phyloP scores from a whole-genome alignment of 2,329 filamentous ascomycete genomes.

The Botryotinia calthae region DNA sequence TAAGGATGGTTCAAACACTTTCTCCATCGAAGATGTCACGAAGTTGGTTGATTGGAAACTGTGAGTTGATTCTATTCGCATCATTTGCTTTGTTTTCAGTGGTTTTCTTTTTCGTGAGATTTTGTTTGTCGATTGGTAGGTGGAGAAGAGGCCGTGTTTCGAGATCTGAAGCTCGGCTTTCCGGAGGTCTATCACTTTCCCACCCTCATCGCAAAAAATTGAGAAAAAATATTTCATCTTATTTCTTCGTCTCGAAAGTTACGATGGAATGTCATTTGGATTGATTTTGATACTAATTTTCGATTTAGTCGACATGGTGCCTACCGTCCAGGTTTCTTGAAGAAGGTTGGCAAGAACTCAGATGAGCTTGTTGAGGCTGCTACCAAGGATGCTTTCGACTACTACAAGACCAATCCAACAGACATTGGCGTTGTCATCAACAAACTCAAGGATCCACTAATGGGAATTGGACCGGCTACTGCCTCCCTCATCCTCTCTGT shows the following conservation, averaged over 20 bases:
- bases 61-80: constrained; percentile 44
- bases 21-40: constrained; percentile 55
- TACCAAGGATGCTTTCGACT: constrained; percentile 52
- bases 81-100: constrained; percentile 21
- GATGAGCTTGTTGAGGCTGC: constrained; percentile 45
- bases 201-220: constrained; percentile 2
- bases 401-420: constrained; percentile 44
- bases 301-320: constrained; percentile 51
- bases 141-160: neutral
- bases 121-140: constrained; percentile 20
- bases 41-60: constrained; percentile 69
- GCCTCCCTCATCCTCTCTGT: constrained; percentile 71
- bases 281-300: constrained; percentile 3
- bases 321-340: constrained; percentile 60
- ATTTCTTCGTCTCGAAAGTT: neutral
- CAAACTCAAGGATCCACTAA: constrained; percentile 55
- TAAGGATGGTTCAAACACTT: constrained; percentile 35
- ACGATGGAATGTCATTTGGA: neutral
- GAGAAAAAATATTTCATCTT: neutral
- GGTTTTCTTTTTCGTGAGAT: constrained; percentile 18
- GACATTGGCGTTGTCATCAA: constrained; percentile 47
- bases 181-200: neutral
- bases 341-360: constrained; percentile 56
- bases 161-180: neutral
- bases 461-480: constrained; percentile 75